Evolutionary conservation across 2,329 filamentous ascomycete species (phyloP), one percentile per base, ranked within the genome.

Genomic region (Aulographum hederae): DNA sequence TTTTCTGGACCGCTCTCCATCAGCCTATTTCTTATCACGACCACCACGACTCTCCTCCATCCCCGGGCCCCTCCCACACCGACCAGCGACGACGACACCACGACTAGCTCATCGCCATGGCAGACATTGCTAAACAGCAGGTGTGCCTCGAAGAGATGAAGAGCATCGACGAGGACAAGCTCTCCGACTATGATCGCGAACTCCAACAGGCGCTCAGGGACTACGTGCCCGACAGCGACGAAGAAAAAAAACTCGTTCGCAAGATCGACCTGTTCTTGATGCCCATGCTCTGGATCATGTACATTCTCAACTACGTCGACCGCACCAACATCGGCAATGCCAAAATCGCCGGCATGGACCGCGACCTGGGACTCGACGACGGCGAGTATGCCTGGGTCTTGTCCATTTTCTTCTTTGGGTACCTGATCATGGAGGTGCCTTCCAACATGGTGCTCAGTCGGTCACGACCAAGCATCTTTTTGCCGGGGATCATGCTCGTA

Each of bases 351-450:
- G 61, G 61, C 10, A 65, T 65, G 61, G 48, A 50, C 4, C 43
- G 49, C 13, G 61, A 65, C 34, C 48, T 66, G 13, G 35, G 45
- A 1, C 54, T 65, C 30, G 49, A 47, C n/a, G 61, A 61, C 3
- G 52, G 53, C 35, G 46, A 67, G 40, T 69, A 69, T 42, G 59
- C 56, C 2, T 55, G 63, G 37, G 48, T 57, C 3, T 43, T 70
- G 13, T 56, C 66, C 2, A 60, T 70, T 4, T 70, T 69, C 50
- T 68, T 67, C 41, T 53, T 63, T 13, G 11, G 11, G 6, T 32
- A 32, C 30, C 32, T 15, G 2, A 32, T 28, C 27, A 8, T 28
- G 8, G 27, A 28, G 15, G 27, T 28, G 8, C 27, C 27, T 16
- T 10, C 10, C 27, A 28, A 28, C 27, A 28, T 28, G 16, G 10